Conservation (phyloP, 768 basidiomycete species). For the Lentinula detonsa region DNA sequence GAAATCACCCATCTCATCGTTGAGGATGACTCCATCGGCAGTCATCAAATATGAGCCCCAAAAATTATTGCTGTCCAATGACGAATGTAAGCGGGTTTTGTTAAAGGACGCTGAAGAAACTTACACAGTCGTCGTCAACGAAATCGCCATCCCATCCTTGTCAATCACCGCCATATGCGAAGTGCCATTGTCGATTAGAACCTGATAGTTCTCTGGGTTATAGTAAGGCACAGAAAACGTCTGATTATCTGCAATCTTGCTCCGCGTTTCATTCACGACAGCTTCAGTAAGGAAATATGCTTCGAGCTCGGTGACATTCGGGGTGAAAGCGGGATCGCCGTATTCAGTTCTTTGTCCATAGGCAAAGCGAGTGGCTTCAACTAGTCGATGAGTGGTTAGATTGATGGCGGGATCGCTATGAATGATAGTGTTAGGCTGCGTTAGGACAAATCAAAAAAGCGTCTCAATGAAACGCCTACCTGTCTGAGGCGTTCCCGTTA, state of each 20-base stretch:
- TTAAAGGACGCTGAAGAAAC: not conserved
- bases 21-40: conserved; percentile 16
- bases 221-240: conserved; percentile 23
- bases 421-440: not conserved
- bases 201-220: conserved; percentile 22
- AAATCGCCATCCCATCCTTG: conserved; percentile 19
- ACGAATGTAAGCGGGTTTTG: not conserved
- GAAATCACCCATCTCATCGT: conserved; percentile 25
- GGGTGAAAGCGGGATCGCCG: conserved; percentile 30
- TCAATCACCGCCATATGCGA: conserved; percentile 30
- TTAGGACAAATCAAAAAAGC: not conserved
- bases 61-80: conserved; percentile 10
- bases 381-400: conserved; percentile 24
- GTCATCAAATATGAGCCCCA: conserved; percentile 23
- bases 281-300: conserved; percentile 19
- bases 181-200: conserved; percentile 27
- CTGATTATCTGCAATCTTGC: conserved; percentile 18
- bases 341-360: conserved; percentile 25
- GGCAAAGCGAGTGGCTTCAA: conserved; percentile 27
- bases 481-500: conserved; percentile 12
- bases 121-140: conserved; percentile 18
- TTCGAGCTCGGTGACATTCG: conserved; percentile 29
- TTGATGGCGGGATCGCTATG: conserved; percentile 20
- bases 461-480: not conserved
- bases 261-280: conserved; percentile 18